Percentiles rank a stretch among this genome's conserved stretches.
phyloP scores from a whole-genome alignment of 192 early-diverging fungal genomes.

The Chytriomyces sp. region DNA sequence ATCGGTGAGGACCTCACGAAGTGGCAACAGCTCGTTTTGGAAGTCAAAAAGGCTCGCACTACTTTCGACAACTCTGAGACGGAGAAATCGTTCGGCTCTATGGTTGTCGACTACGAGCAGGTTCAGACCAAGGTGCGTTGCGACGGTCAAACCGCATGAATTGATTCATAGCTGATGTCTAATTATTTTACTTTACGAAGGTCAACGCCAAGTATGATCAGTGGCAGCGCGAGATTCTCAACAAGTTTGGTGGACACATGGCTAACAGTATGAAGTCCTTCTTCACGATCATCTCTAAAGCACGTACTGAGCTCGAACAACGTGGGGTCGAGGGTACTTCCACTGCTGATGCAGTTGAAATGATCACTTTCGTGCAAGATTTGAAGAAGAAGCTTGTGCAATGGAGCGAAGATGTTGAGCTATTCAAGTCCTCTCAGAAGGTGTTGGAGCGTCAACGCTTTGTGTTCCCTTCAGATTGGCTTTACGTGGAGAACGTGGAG shows the following conservation, averaged over 20 bases:
- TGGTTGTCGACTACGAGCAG: conserved; percentile 94
- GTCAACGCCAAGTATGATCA: conserved; percentile 96
- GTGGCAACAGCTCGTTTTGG: conserved; percentile 93
- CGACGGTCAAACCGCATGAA: too few relatives aligned
- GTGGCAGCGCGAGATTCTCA: conserved; percentile 96
- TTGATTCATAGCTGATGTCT: too few relatives aligned
- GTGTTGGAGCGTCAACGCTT: conserved; percentile 91
- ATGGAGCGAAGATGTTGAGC: conserved; percentile 83
- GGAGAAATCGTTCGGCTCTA: conserved; percentile 79
- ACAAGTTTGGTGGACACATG: conserved; percentile 84
- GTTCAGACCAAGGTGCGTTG: conserved; percentile 98
- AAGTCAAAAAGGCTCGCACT: conserved; percentile 89
- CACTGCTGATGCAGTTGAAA: conserved; percentile 88
- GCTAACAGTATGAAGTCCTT: conserved; percentile 81
- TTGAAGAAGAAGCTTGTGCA: conserved; percentile 78
- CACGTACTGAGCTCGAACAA: conserved; percentile 85
- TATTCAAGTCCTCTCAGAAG: conserved; percentile 90
- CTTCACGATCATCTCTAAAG: conserved; percentile 71
- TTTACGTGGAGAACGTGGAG: conserved; percentile 92
- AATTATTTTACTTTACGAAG: too few relatives aligned
- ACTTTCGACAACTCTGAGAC: conserved; percentile 98
- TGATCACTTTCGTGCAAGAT: conserved; percentile 96
- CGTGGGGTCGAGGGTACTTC: conserved; percentile 80
- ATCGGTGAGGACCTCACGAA: conserved; percentile 85
- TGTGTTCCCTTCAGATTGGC: conserved; percentile 94